phyloP scores from a whole-genome alignment of 805 yeast species.

The Zygoascus ofunaensis region DNA sequence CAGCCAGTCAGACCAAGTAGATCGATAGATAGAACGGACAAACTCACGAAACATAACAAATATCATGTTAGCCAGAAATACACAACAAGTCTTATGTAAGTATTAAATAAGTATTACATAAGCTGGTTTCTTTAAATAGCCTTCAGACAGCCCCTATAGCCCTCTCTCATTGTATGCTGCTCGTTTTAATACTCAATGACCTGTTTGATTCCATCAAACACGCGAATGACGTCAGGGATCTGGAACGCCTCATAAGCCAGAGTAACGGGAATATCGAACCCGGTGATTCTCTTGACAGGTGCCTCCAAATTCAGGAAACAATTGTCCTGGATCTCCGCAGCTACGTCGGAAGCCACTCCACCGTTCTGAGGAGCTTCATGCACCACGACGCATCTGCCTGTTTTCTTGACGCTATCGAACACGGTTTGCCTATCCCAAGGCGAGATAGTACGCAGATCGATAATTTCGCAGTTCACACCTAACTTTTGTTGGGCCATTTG shows the following conservation, averaged over 20 bases:
- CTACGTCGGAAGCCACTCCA: slow-evolving; percentile 91
- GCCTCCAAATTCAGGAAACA: slow-evolving; percentile 89
- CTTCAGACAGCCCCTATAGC: too few species aligned
- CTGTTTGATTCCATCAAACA: slow-evolving; percentile 24
- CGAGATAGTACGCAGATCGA: slow-evolving; percentile 84
- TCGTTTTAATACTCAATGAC: slow-evolving; percentile 23
- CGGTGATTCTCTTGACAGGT: slow-evolving; percentile 90
- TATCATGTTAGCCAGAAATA: too few species aligned
- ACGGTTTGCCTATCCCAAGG: slow-evolving; percentile 84
- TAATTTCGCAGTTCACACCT: slow-evolving; percentile 76
- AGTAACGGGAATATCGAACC: slow-evolving; percentile 96
- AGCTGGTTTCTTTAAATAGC: too few species aligned
- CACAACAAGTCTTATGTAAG: too few species aligned
- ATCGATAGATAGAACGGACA: too few species aligned
- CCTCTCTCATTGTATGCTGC: too few species aligned
- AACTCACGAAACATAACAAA: too few species aligned
- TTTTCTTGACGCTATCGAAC: slow-evolving; percentile 73
- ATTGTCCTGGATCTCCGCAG: slow-evolving; percentile 91
- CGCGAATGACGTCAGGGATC: slow-evolving; percentile 64
- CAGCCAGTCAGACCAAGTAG: too few species aligned
- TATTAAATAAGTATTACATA: too few species aligned
- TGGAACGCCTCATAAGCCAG: slow-evolving; percentile 92
- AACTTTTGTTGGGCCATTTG: slow-evolving; percentile 63
- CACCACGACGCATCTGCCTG: slow-evolving; percentile 73
- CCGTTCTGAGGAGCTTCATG: slow-evolving; percentile 89